A percentile compares a stretch with the other conserved stretches of the same genome.
Conservation (phyloP, 768 basidiomycete genomes). For the Suillus subalutaceus region DNA sequence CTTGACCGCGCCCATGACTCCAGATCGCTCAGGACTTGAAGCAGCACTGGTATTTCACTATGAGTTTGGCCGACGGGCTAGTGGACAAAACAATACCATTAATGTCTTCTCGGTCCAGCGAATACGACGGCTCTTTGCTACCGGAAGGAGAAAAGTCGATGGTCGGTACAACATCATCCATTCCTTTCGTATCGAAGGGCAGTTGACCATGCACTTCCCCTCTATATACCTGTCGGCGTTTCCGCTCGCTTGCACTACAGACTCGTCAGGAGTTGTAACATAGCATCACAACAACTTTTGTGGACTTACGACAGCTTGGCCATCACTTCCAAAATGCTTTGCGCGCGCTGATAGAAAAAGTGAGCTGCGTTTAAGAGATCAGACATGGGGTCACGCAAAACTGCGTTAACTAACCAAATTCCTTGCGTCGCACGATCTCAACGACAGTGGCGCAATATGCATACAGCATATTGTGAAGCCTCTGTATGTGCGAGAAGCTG, state of each 20-base stretch:
- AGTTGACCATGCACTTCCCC: slow-evolving; percentile 83
- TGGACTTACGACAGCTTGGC: slow-evolving; percentile 78
- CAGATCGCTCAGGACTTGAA: slow-evolving; percentile 66
- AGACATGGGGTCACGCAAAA: slow-evolving; percentile 6
- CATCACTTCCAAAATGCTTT: slow-evolving; percentile 83
- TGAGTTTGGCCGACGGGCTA: slow-evolving; percentile 11
- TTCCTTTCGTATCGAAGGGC: slow-evolving; percentile 81
- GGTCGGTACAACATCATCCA: slow-evolving; percentile 79
- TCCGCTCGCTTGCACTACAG: slow-evolving; percentile 71
- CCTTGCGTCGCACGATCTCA: slow-evolving; percentile 88
- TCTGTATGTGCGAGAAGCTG: slow-evolving; percentile 88
- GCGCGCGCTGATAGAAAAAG: slow-evolving; percentile 81
- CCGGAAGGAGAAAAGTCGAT: slow-evolving; percentile 81
- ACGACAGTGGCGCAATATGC: slow-evolving; percentile 91
- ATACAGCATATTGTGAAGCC: slow-evolving; percentile 88
- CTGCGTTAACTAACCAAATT: slow-evolving; percentile 65
- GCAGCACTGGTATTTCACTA: slow-evolving; percentile 46
- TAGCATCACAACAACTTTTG: neutral
- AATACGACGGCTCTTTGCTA: slow-evolving; percentile 61
- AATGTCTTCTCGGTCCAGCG: slow-evolving; percentile 69
- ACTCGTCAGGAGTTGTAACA: slow-evolving; percentile 12
- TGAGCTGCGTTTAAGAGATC: slow-evolving; percentile 46
- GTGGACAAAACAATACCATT: slow-evolving; percentile 52
- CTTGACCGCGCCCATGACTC: slow-evolving; percentile 55
- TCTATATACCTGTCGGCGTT: slow-evolving; percentile 83